Base-by-base conservation (phyloP, 2,329 filamentous ascomycete genomes). In the Fusarium lyarnte region DNA sequence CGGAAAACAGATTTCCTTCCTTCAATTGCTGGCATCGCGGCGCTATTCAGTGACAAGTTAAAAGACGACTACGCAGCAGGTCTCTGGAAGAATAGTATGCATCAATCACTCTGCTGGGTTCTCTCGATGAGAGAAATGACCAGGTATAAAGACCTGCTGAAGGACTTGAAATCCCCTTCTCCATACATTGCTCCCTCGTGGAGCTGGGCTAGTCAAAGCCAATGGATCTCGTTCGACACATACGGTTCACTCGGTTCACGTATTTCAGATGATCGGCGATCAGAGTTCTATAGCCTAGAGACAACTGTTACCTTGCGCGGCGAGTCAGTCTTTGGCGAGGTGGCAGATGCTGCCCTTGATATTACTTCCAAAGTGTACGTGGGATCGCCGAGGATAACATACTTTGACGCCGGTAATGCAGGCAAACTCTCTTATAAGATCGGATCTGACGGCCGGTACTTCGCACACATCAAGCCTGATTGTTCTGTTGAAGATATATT, bases 71-170 rank as follows among this genome's bases (percentile, higher is more conserved):
- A 45, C 1, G 42, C 23, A 25, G 42, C 42, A 9, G 42, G 42
- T 19, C 3, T 45, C 1, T 45, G 42, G 42, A 45, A 25, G 0
- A 19, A 25, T 8, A 25, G 3, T 8, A 25, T 45, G 42, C 42
- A 45, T 25, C 42, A 25, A 9, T 45, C 42, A 2, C 42, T 45
- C 23, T 45, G 17, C 7, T 45, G 42, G 42, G 11, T 4, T 8
- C 0, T 6, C 1, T 1, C 0, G 1, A 0, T 3, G 17, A 0
- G 0, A 12, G 14, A 0, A 5, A 42, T 3, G 16, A n/a, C 23
- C 23, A 25, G 16, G 4, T 3, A 19, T 25, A 5, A 25, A 43
- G 16, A 19, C 3, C 23, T 43, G 16, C 41, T 43, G 6, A 2
- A 43, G 42, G 0, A 7, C 5, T 3, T 43, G 3, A 13, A 2